Conservation (phyloP, 1,139 yeast species). For the Blastobotrys raffinosifermentans region DNA sequence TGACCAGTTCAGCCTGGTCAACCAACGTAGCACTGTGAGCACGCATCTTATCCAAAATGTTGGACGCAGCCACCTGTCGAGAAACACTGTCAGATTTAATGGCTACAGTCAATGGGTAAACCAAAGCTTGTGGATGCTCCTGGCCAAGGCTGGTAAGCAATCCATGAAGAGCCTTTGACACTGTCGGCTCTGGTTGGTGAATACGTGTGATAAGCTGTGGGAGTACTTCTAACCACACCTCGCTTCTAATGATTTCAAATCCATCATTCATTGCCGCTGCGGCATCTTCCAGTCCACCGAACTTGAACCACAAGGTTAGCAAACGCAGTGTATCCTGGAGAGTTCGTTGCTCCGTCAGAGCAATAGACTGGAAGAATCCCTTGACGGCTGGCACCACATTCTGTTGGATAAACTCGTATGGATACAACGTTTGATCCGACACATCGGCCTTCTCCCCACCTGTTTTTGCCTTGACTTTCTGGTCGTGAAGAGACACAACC, state of each 20-base stretch:
- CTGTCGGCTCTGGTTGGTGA: slow-evolving; percentile 87
- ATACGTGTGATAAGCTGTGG: slow-evolving; percentile 96
- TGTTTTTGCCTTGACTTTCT: slow-evolving; percentile 15
- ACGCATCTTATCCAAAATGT: slow-evolving; percentile 88
- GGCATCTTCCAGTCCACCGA: slow-evolving; percentile 90
- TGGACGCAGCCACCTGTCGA: slow-evolving; percentile 85
- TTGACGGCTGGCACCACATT: slow-evolving; percentile 93
- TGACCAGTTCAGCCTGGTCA: slow-evolving; percentile 90
- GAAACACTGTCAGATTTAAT: slow-evolving; percentile 88
- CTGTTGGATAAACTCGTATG: slow-evolving; percentile 63
- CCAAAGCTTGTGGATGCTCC: slow-evolving; percentile 95
- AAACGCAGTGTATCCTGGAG: slow-evolving; percentile 88
- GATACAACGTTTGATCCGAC: slow-evolving; percentile 4
- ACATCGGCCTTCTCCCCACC: not conserved
- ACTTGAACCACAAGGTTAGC: slow-evolving; percentile 89
- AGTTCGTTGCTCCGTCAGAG: slow-evolving; percentile 79
- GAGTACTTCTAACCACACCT: slow-evolving; percentile 90
- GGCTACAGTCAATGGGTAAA: slow-evolving; percentile 93
- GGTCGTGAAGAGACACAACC: slow-evolving; percentile 61
- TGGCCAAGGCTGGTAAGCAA: slow-evolving; percentile 83
- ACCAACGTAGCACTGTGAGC: slow-evolving; percentile 79
- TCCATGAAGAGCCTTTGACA: slow-evolving; percentile 73
- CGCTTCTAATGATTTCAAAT: slow-evolving; percentile 79
- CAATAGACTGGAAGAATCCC: slow-evolving; percentile 93
- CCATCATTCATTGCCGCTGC: slow-evolving; percentile 91